Base-by-base conservation (phyloP, 2,329 filamentous ascomycete species). In the Sporothrix globosa region DNA sequence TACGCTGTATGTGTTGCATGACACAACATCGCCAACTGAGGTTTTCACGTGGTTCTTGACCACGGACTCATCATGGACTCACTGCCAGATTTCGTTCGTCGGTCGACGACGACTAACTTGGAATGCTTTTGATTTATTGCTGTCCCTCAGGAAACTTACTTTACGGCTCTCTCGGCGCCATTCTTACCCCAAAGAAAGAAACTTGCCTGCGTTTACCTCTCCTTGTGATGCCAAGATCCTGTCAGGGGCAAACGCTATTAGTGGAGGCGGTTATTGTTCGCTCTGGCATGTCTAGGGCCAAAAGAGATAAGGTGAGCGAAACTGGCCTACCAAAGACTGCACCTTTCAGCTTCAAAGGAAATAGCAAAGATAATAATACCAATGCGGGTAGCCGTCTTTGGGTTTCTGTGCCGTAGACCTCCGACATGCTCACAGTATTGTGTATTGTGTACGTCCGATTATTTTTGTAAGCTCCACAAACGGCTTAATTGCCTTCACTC, bases 181-280 rank as follows among this genome's bases (percentile, higher is more conserved):
- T 14, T 44, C 11, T 61, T 27, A 24, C 19, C 39, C 39, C n/a
- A 19, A 61, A 27, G n/a, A 61, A 44, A 34, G n/a, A 7, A 44
- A 61, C 58, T 44, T 44, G 5, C 10, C 10, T 44, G 39, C 17
- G 4, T 53, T 53, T 21, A 24, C 19, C 1, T 60, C 39, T 27
- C 58, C 39, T 61, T 46, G 58, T 44, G 58, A 39, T 39, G 58
- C 58, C 46, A 44, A 13, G 58, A 46, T 61, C 34, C 34, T 6
- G 34, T 9, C n/a, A 41, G 34, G 56, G 39, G 34, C 4, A 41
- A 39, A 44, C 4, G 24, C 34, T 44, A 61, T 61, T 24, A 34
- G 34, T 30, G 34, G 9, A 9, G 34, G 7, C 5, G 56, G 39
- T 14, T 44, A 21, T 61, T 41, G 2, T 56, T 13, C 6, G 14